Conservation (phyloP, 2,329 filamentous ascomycete species). For the Seiridium cupressi region DNA sequence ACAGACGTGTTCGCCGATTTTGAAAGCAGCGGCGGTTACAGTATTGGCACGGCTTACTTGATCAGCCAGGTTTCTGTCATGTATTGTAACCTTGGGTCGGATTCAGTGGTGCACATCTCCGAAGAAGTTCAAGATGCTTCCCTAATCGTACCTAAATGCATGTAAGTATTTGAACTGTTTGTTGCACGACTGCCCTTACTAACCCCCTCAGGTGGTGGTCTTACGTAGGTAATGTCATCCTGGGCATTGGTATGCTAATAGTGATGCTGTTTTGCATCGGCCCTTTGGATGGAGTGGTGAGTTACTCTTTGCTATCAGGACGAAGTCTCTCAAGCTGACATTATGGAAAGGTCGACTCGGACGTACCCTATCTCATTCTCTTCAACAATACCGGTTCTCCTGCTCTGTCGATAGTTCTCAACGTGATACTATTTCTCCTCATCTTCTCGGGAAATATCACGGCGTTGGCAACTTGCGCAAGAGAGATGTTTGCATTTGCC, state of each 20-base stretch:
- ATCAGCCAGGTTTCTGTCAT: neutral
- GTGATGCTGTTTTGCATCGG: neutral
- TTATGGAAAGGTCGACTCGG: neutral
- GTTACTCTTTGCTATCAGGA: neutral
- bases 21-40: neutral
- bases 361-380: neutral
- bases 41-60: neutral
- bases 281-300: neutral
- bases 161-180: neutral
- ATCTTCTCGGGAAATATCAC: conserved; percentile 23
- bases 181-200: neutral
- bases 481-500: conserved; percentile 26
- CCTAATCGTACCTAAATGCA: neutral
- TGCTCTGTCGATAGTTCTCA: neutral
- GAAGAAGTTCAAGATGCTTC: neutral
- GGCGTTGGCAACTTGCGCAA: conserved; percentile 19
- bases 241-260: neutral
- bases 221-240: neutral
- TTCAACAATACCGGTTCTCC: neutral
- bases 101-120: neutral
- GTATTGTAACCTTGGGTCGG: neutral
- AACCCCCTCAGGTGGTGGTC: neutral
- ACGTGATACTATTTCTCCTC: neutral
- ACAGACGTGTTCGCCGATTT: conserved; percentile 1
- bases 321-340: neutral